Percentiles rank a stretch among this genome's conserved stretches.
phyloP scores from a whole-genome alignment of 2,329 filamentous ascomycete species.

The Talaromyces islandicus region DNA sequence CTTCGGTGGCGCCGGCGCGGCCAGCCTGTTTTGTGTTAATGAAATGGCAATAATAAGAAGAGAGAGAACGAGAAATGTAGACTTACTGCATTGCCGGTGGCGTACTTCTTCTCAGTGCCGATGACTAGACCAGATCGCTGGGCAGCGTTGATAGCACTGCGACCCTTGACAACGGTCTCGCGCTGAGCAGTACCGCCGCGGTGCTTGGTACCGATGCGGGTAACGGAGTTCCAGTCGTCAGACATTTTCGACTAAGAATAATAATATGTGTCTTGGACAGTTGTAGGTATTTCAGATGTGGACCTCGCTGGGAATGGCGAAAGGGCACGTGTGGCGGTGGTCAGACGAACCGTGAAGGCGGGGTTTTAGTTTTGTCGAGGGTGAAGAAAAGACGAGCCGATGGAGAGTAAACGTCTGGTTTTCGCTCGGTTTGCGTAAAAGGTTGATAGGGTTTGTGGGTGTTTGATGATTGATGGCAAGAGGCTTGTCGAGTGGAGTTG shows the following conservation, averaged over 20 bases:
- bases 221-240: slow-evolving; percentile 76
- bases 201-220: slow-evolving; percentile 88
- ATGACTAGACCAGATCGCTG: slow-evolving; percentile 71
- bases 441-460: not conserved
- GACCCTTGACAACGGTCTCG: slow-evolving; percentile 85
- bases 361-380: not conserved
- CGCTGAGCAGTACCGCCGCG: slow-evolving; percentile 61
- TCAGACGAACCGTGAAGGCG: not conserved
- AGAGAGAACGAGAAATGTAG: not conserved
- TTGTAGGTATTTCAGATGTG: not conserved
- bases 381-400: not conserved
- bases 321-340: slow-evolving; percentile 2
- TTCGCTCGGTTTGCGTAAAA: not conserved
- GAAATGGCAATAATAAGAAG: not conserved
- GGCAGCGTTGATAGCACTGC: slow-evolving; percentile 79
- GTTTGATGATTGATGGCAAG: not conserved
- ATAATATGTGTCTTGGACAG: not conserved
- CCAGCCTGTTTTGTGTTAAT: slow-evolving; percentile 31
- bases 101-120: slow-evolving; percentile 87
- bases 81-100: slow-evolving; percentile 72
- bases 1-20: slow-evolving; percentile 56
- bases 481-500: not conserved
- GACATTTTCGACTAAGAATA: slow-evolving; percentile 33
- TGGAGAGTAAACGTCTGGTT: not conserved
- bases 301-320: not conserved